Evolutionary conservation across 768 basidiomycete genomes (phyloP), one percentile per base, ranked within the genome.

Genomic region (Hebeloma cylindrosporum): DNA sequence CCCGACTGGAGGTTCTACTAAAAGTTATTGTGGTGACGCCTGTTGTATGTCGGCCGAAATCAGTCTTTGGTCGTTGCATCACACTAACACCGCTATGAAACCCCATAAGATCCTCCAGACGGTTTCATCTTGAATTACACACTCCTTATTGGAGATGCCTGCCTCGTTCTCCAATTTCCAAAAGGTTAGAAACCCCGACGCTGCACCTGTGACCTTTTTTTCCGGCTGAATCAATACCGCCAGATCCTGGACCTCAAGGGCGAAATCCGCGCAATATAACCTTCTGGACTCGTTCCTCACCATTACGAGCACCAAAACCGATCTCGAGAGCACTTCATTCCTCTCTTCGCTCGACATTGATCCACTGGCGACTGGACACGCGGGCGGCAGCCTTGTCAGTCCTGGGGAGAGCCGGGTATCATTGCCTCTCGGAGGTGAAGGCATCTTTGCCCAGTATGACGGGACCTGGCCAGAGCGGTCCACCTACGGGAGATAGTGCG

Each of bases 131-230:
- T 93, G 44, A 97, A 97, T 59, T 99, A 98, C 60, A 93, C 91
- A 6, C 75, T 97, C 18, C 76, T 97, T 45, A 89, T 99, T 51
- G 91, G 91, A 17, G 95, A 97, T 65, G 85, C 88, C n/a, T n/a
- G n/a, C n/a, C 4, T 94, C 93, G 2, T 94, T 94, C 65, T 87
- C 86, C 22, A 98, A 98, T 66, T 99, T 99, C 72, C 96, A 98
- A 72, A 99, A 99, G 82, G 93, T 87, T n/a, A n/a, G n/a, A 16
- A 14, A 1, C 2, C 2, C 7, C 16, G 16, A 18, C 27, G 10
- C 3, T 31, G 6, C n/a, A 14, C 25, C 14, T 3, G 7, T 14
- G 23, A 22, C 36, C 13, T 22, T 10, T 20, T 25, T 40, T 21
- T 23, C 27, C n/a, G n/a, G n/a, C 13, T 23, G 4, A 22, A 29